Evolutionary conservation across 2,329 filamentous ascomycete genomes (phyloP), one percentile per base, ranked within the genome.

Genomic region (Westerdykella ornata): DNA sequence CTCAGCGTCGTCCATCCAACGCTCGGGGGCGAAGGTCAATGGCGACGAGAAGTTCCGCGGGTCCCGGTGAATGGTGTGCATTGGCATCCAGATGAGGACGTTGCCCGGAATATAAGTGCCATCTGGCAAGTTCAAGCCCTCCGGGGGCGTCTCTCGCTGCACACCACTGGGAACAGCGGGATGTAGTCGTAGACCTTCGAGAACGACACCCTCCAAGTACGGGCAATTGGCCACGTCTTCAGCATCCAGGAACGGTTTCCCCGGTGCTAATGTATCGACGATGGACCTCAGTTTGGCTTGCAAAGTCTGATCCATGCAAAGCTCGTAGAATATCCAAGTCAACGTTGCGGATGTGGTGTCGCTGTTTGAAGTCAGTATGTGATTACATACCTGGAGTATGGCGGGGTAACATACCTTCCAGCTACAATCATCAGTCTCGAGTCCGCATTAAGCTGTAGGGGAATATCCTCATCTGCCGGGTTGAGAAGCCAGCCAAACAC

Each of bases 131-230:
- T 52, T 56, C 18, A 66, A 44, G 30, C 63, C 64, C 40, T 57
- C 54, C 1, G 54, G 50, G 2, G 63, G 59, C 5, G 61, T 62
- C 43, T 60, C 55, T 26, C 64, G 63, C 19, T 54, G 51, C 3
- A 64, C 42, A 33, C 59, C 59, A 1, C 52, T 57, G 5, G 60
- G 56, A 2, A 66, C 59, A 45, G 56, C 35, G 3, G 41, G 39
- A 39, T 62, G 57, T 1, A 64, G 51, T 9, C 60, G 53, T 22
- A 64, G 22, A 5, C 52, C 44, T 36, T 64, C 60, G 35, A 62
- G 49, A 37, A 64, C 60, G 3, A 60, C 51, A 19, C 56, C 60
- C 26, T 64, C 52, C 4, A 64, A 53, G n/a, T 52, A 52, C 1
- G 54, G 48, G 18, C 49, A 54, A 33, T 53, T 52, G 5, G 51